Conservation (phyloP, 2,329 filamentous ascomycete species). For the Trichoderma guizhouense region DNA sequence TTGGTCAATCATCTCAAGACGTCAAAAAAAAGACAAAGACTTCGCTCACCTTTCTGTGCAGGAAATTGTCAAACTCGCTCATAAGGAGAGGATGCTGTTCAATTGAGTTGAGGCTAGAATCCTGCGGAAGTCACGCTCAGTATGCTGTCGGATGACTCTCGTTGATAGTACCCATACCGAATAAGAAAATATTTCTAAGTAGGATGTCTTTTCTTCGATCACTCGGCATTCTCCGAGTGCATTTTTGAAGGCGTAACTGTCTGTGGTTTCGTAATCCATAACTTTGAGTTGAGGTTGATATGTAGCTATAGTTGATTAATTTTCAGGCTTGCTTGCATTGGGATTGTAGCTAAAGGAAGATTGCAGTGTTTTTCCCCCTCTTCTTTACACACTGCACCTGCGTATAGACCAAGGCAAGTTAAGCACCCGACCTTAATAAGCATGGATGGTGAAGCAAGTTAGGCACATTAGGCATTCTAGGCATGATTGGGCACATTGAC, state of each 20-base stretch:
- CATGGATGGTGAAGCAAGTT: too few species aligned
- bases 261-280: background rate
- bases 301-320: background rate
- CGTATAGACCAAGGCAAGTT: background rate
- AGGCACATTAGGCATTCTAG: too few species aligned
- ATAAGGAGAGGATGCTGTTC: background rate
- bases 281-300: rapidly evolving
- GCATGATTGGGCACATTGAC: too few species aligned
- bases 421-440: too few species aligned
- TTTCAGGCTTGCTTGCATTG: background rate
- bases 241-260: background rate
- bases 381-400: too few species aligned
- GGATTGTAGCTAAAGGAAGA: too few species aligned
- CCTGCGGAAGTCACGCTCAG: background rate
- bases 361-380: too few species aligned
- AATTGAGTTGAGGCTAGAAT: background rate
- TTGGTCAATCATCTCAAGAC: background rate
- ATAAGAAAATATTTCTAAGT: background rate
- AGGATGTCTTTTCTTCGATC: background rate
- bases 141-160: background rate
- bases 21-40: background rate
- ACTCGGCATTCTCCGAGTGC: background rate
- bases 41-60: background rate
- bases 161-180: background rate
- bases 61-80: background rate